Conservation (phyloP, 1,284 basidiomycete species). For the Macrocybe sp. region DNA sequence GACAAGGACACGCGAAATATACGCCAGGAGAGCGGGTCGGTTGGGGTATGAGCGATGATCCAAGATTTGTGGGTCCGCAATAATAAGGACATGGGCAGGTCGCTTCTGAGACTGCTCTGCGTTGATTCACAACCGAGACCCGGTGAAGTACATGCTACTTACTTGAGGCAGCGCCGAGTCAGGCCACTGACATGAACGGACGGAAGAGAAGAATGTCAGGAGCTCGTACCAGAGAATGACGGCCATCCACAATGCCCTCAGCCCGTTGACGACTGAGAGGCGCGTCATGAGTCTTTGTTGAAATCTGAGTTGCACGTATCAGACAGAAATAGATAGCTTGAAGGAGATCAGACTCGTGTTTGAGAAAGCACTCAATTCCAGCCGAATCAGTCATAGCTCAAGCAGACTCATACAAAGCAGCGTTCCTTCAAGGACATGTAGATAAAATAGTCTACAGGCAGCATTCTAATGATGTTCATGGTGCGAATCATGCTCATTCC, state of each 20-base stretch:
- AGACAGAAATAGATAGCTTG: too few relatives aligned
- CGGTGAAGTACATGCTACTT: constrained; percentile 11
- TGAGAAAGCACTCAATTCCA: too few relatives aligned
- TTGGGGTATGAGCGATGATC: constrained; percentile 61
- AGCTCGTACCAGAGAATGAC: constrained; percentile 60
- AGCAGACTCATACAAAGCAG: too few relatives aligned
- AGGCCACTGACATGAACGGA: constrained; percentile 58
- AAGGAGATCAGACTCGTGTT: too few relatives aligned
- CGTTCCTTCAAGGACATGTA: too few relatives aligned
- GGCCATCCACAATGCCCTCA: constrained; percentile 31
- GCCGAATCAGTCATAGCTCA: too few relatives aligned
- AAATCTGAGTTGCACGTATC: too few relatives aligned
- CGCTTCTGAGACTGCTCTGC: constrained; percentile 8
- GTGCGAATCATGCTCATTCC: constrained; percentile 40
- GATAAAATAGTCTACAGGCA: too few relatives aligned
- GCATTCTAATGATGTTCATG: constrained; percentile 34
- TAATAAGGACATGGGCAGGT: constrained; percentile 67
- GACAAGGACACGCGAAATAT: constrained; percentile 51
- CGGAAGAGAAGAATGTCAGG: constrained; percentile 48
- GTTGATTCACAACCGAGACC: background rate
- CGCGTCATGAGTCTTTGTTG: constrained; percentile 6
- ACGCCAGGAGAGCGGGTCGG: constrained; percentile 40
- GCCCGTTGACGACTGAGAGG: constrained; percentile 22
- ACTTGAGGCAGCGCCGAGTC: constrained; percentile 28
- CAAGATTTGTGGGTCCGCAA: constrained; percentile 81